Conservation (phyloP, 805 yeast genomes). For the Diddensiella caesifluorescens region DNA sequence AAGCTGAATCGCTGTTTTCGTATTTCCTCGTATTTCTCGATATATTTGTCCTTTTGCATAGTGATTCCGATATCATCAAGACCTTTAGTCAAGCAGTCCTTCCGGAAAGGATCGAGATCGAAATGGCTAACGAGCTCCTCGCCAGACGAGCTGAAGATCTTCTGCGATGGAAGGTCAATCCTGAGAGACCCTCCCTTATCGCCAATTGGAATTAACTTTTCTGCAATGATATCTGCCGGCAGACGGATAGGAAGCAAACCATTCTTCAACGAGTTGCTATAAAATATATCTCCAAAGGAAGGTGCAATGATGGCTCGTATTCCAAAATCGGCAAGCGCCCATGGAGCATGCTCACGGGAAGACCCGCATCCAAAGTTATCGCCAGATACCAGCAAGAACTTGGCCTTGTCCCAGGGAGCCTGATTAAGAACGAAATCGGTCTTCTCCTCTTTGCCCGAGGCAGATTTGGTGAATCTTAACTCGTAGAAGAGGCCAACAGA, state of each 20-base stretch:
- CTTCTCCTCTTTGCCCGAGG: conserved; percentile 51
- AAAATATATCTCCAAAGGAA: conserved; percentile 96
- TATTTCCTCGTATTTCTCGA: conserved; percentile 63
- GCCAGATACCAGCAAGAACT: conserved; percentile 86
- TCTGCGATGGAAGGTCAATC: conserved; percentile 83
- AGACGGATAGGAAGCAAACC: conserved; percentile 90
- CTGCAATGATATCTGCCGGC: conserved; percentile 67
- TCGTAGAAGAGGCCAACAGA: conserved; percentile 86
- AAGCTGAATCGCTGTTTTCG: conserved; percentile 83
- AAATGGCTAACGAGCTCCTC: conserved; percentile 76
- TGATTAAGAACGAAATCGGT: conserved; percentile 91
- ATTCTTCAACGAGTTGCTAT: conserved; percentile 94
- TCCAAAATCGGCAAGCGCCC: conserved; percentile 98
- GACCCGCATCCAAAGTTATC: conserved; percentile 99
- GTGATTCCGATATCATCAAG: conserved; percentile 97
- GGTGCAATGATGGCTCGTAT: conserved; percentile 95
- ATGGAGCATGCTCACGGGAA: conserved; percentile 98
- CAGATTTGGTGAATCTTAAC: conserved; percentile 63
- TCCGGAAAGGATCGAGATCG: conserved; percentile 86
- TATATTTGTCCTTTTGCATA: conserved; percentile 77
- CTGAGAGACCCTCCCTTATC: conserved; percentile 63
- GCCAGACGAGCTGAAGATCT: conserved; percentile 59
- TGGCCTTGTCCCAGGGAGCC: conserved; percentile 73
- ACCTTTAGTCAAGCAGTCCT: conserved; percentile 91
- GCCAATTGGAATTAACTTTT: conserved; percentile 77